Conservation (phyloP, 768 basidiomycete genomes). For the Trametes sanguinea region DNA sequence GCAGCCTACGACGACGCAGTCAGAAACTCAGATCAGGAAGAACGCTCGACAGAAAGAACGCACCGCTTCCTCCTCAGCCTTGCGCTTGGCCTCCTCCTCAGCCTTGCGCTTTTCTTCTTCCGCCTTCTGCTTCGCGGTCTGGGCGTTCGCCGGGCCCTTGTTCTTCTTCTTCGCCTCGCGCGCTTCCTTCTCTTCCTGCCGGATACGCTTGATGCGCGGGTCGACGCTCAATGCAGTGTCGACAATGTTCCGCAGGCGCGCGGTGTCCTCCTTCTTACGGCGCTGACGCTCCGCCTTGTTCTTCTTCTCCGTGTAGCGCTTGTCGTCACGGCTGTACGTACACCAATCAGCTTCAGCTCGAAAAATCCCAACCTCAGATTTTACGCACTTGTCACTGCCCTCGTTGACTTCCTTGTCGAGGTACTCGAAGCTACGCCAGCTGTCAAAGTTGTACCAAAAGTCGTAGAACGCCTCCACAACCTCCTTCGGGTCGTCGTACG, state of each 20-base stretch:
- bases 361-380: not conserved
- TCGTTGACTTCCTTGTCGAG: slow-evolving; percentile 98
- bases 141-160: slow-evolving; percentile 46
- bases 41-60: slow-evolving; percentile 12
- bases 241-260: slow-evolving; percentile 83
- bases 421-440: slow-evolving; percentile 98
- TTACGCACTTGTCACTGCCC: slow-evolving; percentile 85
- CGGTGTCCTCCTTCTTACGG: slow-evolving; percentile 96
- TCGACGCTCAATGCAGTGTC: slow-evolving; percentile 82
- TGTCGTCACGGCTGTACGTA: slow-evolving; percentile 84
- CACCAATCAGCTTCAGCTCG: not conserved
- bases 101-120: slow-evolving; percentile 65
- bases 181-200: slow-evolving; percentile 93
- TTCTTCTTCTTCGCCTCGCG: slow-evolving; percentile 87
- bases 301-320: slow-evolving; percentile 99
- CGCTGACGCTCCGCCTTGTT: slow-evolving; percentile 97
- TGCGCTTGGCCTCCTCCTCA: slow-evolving; percentile 59
- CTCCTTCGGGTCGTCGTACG: slow-evolving; percentile 68
- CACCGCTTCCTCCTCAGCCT: slow-evolving; percentile 86
- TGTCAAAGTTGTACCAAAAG: slow-evolving; percentile 99
- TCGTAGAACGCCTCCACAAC: slow-evolving; percentile 94
- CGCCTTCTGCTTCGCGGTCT: slow-evolving; percentile 63
- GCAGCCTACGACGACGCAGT: slow-evolving; percentile 40
- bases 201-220: slow-evolving; percentile 96
- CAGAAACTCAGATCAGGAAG: not conserved